These are phyloP conservation scores for Pythium oligandrum DNA, from an alignment of 352 stramenopile genomes.

Conservation along the genomic window DNA sequence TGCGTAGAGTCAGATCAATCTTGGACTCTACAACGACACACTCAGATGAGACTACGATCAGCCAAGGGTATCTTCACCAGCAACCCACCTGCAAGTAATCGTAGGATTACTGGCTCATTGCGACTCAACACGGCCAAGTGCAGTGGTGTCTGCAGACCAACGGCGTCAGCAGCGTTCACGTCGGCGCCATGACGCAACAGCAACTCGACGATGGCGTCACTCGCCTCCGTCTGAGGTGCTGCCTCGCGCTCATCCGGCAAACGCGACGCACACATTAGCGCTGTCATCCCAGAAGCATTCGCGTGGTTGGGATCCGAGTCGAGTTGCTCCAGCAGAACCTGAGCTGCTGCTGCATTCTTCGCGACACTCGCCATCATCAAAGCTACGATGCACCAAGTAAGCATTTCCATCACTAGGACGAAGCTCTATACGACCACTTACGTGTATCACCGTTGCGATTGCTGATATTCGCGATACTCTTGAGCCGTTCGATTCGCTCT, in stretches of 20 bases:
- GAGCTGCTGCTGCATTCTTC: constrained; percentile 56
- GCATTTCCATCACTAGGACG: no score
- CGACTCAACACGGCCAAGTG: constrained; percentile 71
- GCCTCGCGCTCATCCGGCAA: constrained; percentile 31
- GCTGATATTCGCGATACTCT: constrained; percentile 36
- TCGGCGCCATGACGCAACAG: constrained; percentile 38
- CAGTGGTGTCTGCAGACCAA: constrained; percentile 54
- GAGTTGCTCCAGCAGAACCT: constrained; percentile 39
- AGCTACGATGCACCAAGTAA: constrained; percentile 21
- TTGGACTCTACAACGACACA: constrained; percentile 3
- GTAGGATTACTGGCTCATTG: constrained; percentile 39
- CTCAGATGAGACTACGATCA: no score
- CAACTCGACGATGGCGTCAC: constrained; percentile 39
- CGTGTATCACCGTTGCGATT: constrained; percentile 79
- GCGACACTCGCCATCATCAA: constrained; percentile 85
- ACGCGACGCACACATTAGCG: constrained; percentile 72
- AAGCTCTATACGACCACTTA: constrained; percentile 13
- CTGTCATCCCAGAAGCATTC: constrained; percentile 63
- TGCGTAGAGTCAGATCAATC: constrained; percentile 21
- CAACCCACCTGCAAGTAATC: constrained; percentile 16
- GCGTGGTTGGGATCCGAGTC: constrained; percentile 26
- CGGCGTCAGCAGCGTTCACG: constrained; percentile 39
- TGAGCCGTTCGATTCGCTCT: constrained; percentile 45
- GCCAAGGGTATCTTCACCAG: no score
- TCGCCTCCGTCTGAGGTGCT: constrained; percentile 30